Base-by-base conservation (phyloP, 371 early-diverging fungal genomes). In the Rhizopus sp. region DNA sequence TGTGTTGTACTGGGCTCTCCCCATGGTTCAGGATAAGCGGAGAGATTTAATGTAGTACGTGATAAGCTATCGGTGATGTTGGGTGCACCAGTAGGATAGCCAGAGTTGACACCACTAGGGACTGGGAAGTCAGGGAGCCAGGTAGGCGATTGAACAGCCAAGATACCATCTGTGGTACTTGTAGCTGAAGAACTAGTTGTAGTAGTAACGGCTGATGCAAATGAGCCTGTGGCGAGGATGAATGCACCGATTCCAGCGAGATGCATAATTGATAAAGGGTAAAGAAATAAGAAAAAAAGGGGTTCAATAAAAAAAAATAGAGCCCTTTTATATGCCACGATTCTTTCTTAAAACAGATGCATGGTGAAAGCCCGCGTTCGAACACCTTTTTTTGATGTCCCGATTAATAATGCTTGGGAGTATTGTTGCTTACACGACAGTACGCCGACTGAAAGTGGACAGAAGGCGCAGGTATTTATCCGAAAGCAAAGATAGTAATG, bases 11-110 rank as follows among this genome's bases (percentile, higher is more conserved):
- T 47, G 15, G 77, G 72, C 3, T 62, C 37, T 16, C 38, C 45
- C 80, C 80, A 79, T 13, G 69, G 64, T 50, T 63, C 64, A 48
- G 80, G 80, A 23, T 79, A 79, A 12, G 38, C 41, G 7, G 34
- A 7, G 9, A 61, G 55, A 29, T 75, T 57, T 15, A 76, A 62
- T 5, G 70, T 59, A 1, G 48, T 42, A 7, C 44, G 50, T 7
- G 63, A 42, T 16, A 78, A 55, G 4, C 69, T 70, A 4, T 50
- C 37, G 15, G 50, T 47, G n/a, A 57, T 63, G 34, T 64, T 52
- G 30, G 59, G 50, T n/a, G 62, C 39, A 8, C 67, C 66, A 33
- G 78, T 66, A 8, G 70, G 78, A 30, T 74, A 73, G 23, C 66
- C 62, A 9, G 63, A 56, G 7, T 51, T 63, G n/a, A 71, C 77